phyloP scores from a whole-genome alignment of 148 eudicot genomes.

The Nepenthes mirabilis region DNA sequence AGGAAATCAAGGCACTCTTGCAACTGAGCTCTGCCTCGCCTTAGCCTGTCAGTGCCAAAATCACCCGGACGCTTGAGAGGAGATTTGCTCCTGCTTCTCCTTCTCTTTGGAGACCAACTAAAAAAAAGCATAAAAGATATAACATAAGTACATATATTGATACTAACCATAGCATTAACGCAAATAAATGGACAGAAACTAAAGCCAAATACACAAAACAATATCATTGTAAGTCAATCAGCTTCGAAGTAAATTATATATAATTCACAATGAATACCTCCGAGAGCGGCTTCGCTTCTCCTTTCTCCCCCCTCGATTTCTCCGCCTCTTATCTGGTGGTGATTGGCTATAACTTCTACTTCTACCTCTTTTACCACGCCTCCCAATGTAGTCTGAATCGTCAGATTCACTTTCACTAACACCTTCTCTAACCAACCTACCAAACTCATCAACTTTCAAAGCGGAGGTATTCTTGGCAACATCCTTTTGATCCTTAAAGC shows the following conservation, averaged over 20 bases:
- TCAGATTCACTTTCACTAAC: constrained; percentile 72
- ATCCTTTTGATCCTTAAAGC: constrained; percentile 18
- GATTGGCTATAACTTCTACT: constrained; percentile 64
- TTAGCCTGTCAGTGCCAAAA: constrained; percentile 27
- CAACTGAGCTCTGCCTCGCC: constrained; percentile 34
- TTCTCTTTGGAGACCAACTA: constrained; percentile 75
- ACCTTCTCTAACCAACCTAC: constrained; percentile 68
- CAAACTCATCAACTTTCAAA: constrained; percentile 77
- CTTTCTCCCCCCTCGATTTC: constrained; percentile 59
- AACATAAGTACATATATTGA: too few relatives aligned
- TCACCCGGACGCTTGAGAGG: constrained; percentile 41
- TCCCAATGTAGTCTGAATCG: constrained; percentile 27
- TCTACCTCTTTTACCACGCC: constrained; percentile 53
- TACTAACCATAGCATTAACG: too few relatives aligned
- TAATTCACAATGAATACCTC: constrained; percentile 32
- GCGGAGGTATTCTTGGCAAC: constrained; percentile 17
- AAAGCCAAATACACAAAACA: not conserved
- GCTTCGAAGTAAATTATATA: not conserved
- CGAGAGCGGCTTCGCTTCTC: constrained; percentile 69
- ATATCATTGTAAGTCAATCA: constrained; percentile 6
- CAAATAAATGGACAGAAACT: too few relatives aligned
- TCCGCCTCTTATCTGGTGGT: constrained; percentile 48
- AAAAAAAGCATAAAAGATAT: not conserved
- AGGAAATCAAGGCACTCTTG: constrained; percentile 56
- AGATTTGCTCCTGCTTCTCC: constrained; percentile 85